Conservation (phyloP, 805 yeast species). For the Saturnispora quitensis region DNA sequence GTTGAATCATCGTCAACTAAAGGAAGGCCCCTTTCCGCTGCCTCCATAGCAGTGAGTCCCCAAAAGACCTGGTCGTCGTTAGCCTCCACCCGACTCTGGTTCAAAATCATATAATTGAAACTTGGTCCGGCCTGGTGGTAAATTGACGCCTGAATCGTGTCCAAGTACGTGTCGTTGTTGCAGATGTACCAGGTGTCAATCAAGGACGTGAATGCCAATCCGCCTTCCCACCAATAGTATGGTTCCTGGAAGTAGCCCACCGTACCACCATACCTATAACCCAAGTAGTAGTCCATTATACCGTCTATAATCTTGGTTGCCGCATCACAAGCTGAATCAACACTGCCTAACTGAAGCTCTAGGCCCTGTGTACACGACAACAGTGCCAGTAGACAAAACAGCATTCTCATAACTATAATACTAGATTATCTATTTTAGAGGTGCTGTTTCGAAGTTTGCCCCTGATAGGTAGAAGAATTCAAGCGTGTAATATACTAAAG, state of each 20-base stretch:
- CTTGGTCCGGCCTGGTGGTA: conserved; percentile 58
- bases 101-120: conserved; percentile 65
- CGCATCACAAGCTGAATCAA: conserved; percentile 32
- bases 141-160: conserved; percentile 48
- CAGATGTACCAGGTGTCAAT: conserved; percentile 66
- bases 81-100: conserved; percentile 77
- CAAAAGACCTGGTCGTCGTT: conserved; percentile 89
- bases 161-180: conserved; percentile 53
- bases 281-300: conserved; percentile 71
- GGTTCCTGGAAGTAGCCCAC: conserved; percentile 65
- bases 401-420: not conserved
- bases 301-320: conserved; percentile 60
- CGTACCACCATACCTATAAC: conserved; percentile 51
- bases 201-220: conserved; percentile 60
- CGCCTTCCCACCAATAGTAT: conserved; percentile 91
- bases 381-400: not conserved
- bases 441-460: not conserved
- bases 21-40: conserved; percentile 72
- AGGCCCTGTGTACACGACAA: conserved; percentile 6
- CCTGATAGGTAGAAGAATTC: not conserved
- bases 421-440: not conserved
- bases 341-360: conserved; percentile 11
- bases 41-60: conserved; percentile 80
- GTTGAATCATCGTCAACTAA: conserved; percentile 45
- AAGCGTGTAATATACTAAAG: not conserved